Evolutionary conservation across 768 basidiomycete genomes (phyloP).

Genomic region (Leccinum olivaceopallidum): DNA sequence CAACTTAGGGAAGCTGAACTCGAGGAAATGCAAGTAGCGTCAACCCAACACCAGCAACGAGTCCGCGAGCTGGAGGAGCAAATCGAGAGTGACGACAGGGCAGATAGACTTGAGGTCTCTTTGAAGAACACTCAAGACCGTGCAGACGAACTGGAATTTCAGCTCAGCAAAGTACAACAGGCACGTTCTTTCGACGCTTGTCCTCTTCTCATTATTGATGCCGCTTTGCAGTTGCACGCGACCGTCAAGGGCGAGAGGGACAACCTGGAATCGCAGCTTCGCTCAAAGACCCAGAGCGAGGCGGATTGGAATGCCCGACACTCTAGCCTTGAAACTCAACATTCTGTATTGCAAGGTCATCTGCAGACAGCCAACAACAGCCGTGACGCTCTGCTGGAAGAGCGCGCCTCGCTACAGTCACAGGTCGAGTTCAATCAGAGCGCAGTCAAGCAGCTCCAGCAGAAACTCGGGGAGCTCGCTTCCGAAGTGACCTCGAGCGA

Average conservation of each 20-base stretch:
- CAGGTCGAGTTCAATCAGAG: constrained; percentile 47
- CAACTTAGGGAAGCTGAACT: constrained; percentile 59
- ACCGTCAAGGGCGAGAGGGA: constrained; percentile 65
- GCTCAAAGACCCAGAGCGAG: constrained; percentile 42
- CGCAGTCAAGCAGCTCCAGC: constrained; percentile 53
- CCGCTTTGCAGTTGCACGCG: constrained; percentile 47
- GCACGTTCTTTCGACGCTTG: constrained; percentile 35
- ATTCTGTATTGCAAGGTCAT: constrained; percentile 41
- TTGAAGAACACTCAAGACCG: constrained; percentile 79
- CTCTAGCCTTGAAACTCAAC: constrained; percentile 44
- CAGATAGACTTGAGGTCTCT: constrained; percentile 69
- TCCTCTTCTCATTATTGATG: background rate
- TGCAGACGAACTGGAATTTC: constrained; percentile 82
- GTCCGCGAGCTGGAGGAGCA: constrained; percentile 78
- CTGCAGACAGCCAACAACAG: constrained; percentile 47
- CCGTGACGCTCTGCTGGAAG: constrained; percentile 47
- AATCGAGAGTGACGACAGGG: constrained; percentile 80
- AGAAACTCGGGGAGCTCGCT: constrained; percentile 56
- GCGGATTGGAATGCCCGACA: constrained; percentile 49
- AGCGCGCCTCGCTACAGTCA: constrained; percentile 50
- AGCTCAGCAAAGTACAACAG: constrained; percentile 77
- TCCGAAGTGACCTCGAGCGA: constrained; percentile 53
- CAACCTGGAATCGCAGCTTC: constrained; percentile 48
- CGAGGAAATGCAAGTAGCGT: constrained; percentile 52
- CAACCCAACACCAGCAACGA: constrained; percentile 54